These are phyloP conservation scores for Daldinia loculata DNA, from an alignment of 495 filamentous ascomycete genomes.

Conservation along the genomic window DNA sequence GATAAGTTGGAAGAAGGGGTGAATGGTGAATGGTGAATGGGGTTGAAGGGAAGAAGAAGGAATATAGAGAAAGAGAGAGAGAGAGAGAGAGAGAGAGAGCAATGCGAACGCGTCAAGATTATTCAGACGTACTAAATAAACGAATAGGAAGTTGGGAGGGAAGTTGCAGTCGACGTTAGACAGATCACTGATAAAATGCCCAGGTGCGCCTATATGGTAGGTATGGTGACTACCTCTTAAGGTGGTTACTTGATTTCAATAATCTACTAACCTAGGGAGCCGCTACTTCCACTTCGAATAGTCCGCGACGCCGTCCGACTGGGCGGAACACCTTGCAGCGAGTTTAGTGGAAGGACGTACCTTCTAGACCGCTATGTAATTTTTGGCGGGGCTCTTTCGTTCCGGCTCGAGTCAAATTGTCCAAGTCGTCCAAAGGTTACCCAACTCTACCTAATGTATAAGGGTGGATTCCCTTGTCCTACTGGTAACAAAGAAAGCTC, in stretches of 20 bases:
- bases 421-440: constrained; percentile 28
- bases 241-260: neutral
- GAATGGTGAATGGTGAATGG: neutral
- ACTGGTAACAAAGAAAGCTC: constrained; percentile 20
- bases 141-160: neutral
- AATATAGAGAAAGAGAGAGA: neutral
- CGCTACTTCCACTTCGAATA: constrained; percentile 23
- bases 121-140: neutral
- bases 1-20: constrained; percentile 26
- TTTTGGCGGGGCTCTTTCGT: constrained; percentile 35
- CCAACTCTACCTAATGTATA: constrained; percentile 14
- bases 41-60: constrained; percentile 1
- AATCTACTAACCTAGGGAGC: constrained; percentile 2
- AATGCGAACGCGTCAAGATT: neutral
- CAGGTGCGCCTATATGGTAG: neutral
- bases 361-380: constrained; percentile 19
- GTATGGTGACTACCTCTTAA: neutral
- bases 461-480: constrained; percentile 11
- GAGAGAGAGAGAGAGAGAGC: neutral
- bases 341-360: neutral
- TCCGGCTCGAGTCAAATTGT: constrained; percentile 34
- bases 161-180: neutral
- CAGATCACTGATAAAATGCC: neutral
- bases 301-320: constrained; percentile 25
- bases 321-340: constrained; percentile 9